Evolutionary conservation across 306 rosid species (phyloP), one percentile per base, ranked within the genome.

Genomic region (Prunus dulcis): DNA sequence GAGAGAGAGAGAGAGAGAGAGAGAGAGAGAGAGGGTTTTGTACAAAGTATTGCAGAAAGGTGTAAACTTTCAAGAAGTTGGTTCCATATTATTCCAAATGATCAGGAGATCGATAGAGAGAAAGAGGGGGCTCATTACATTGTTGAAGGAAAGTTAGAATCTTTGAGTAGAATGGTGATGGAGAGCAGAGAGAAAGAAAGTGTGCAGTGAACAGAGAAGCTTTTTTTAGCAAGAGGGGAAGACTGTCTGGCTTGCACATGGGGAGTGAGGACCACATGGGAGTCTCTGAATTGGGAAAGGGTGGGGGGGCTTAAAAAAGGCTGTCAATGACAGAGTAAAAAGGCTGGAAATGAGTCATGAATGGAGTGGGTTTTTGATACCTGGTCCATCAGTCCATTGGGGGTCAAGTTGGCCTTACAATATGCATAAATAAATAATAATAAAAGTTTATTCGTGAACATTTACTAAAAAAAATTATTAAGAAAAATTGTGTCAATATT

Each of bases 241-340:
- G 34, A 15, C 64, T 28, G 12, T 5, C n/a, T 62, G 43, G 67
- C 52, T 83, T 5, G 86, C 86, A 77, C 77, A 58, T 58, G 77
- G 77, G 45, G 43, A 15, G 38, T 6, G 66, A 17, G 68, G 77
- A n/a, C 76, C 76, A 72, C 66, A 41, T 58, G 64, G 64, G 64
- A 30, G 64, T 19, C 43, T 6, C 43, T 38, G 43, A 38, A 6
- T 38, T 38, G 43, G 43, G 43, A 38, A 5, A 34, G 41, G 41
- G 20, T 51, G 3, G 9, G 8, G 6, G 0, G 19, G 64, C 64
- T 60, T 12, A 12, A 5, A 22, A 15, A 28, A 15, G 41, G 64
- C 22, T 8, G 67, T 28, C 67, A 27, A 30, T 15, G 43, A 30
- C 75, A 55, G 55, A 11, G 41, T 19, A n/a, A 72, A 57, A 72